These are phyloP conservation scores for Tinospora cordifolia DNA, from an alignment of 164 flowering plant species.

Conservation along the genomic window DNA sequence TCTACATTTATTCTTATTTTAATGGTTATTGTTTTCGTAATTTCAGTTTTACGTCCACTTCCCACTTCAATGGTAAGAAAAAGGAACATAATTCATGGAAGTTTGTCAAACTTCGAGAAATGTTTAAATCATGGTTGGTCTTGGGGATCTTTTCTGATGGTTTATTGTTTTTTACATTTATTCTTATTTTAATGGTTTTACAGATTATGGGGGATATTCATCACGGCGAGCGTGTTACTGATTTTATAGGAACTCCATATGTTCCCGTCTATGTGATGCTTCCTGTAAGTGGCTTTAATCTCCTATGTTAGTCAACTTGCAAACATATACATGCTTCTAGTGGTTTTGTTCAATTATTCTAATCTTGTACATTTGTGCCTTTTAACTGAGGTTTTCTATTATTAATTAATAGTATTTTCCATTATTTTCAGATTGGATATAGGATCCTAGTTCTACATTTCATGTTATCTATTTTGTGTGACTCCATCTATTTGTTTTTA, in stretches of 20 bases:
- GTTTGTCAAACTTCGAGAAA: too few relatives aligned
- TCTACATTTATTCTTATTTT: too few relatives aligned
- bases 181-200: constrained; percentile 24
- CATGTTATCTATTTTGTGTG: neutral
- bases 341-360: neutral
- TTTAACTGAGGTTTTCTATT: too few relatives aligned
- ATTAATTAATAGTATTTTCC: neutral
- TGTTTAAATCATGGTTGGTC: too few relatives aligned
- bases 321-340: neutral
- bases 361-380: too few relatives aligned
- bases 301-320: neutral
- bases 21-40: too few relatives aligned
- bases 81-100: too few relatives aligned
- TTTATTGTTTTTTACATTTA: neutral
- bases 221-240: constrained; percentile 32
- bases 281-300: constrained; percentile 44
- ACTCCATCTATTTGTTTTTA: too few relatives aligned
- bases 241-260: constrained; percentile 47
- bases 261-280: constrained; percentile 76
- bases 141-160: neutral
- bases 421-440: too few relatives aligned
- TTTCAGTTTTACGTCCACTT: too few relatives aligned
- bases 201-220: constrained; percentile 53
- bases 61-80: too few relatives aligned
- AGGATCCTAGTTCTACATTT: neutral